Base-by-base conservation (phyloP, 2,329 filamentous ascomycete species). In the Aphanoascus verrucosus region DNA sequence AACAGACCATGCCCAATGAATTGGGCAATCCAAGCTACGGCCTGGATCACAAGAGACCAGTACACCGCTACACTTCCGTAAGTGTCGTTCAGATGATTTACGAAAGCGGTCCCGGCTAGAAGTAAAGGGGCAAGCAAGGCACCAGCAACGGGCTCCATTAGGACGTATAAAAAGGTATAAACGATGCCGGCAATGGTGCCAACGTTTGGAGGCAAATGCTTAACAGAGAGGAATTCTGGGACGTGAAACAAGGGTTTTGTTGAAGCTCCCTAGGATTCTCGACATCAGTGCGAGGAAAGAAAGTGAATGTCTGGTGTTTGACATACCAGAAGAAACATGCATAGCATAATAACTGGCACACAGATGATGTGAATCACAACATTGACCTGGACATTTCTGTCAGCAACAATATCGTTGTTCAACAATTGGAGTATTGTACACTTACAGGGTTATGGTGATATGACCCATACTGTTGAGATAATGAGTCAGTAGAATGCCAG, bases 101-200 rank as follows among this genome's bases (percentile, higher is more conserved):
- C 80, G 54, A 79, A 82, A 3, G 87, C 88, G 8, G 88, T 85
- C 52, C 80, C 82, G 17, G 74, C 84, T 42, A 97, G 73, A 56
- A 95, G 82, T 32, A 96, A 75, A 2, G 86, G 79, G 5, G 86
- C 83, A 41, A 95, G 74, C 28, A 86, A 73, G 9, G 81, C 83
- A 49, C 93, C 93, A 9, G 93, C 93, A 0, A 97, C 88, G 0
- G 93, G 93, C 66, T 98, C 93, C 64, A 98, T 84, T 19, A 98
- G 79, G 46, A 97, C 77, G 66, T 97, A 98, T 53, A 96, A 79
- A 1, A 78, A 78, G 37, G 85, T 79, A 71, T 93, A 96, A 28
- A 83, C 61, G 8, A 81, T 62, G 41, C 76, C 76, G 50, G 70
- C 73, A 55, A 80, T 72, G 2, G 81, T 83, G 49, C 78, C 81